Evolutionary conservation across 345 rosid genomes (phyloP).

Genomic region (Salix dunnii): DNA sequence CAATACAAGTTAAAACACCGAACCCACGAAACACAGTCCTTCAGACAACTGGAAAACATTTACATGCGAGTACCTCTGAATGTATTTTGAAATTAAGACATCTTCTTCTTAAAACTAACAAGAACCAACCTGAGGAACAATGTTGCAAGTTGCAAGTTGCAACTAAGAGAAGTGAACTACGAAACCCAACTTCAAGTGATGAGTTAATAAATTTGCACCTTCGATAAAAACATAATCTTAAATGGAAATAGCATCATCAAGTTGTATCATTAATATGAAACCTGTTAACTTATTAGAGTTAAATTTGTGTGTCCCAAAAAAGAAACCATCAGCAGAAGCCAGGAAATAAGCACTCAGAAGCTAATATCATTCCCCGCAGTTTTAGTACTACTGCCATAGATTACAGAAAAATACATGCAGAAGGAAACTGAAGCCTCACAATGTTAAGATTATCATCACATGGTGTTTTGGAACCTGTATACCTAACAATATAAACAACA

Average conservation of each 20-base stretch:
- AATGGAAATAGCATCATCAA: constrained; percentile 66
- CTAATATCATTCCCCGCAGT: constrained; percentile 19
- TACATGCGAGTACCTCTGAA: constrained; percentile 39
- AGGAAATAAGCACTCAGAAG: constrained; percentile 12
- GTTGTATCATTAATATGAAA: constrained; percentile 59
- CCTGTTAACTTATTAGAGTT: constrained; percentile 53
- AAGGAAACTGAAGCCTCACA: not conserved
- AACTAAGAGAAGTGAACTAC: constrained; percentile 11
- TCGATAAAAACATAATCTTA: constrained; percentile 58
- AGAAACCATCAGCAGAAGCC: constrained; percentile 7
- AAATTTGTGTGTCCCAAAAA: constrained; percentile 30
- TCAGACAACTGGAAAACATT: constrained; percentile 73
- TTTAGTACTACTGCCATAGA: not conserved
- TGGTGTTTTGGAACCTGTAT: not conserved
- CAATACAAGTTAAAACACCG: constrained; percentile 50
- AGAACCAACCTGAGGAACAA: constrained; percentile 42
- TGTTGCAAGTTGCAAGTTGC: constrained; percentile 11
- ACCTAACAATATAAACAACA: not conserved
- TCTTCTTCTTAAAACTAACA: constrained; percentile 33
- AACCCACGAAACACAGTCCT: constrained; percentile 60
- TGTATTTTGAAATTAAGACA: constrained; percentile 36
- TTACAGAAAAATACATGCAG: not conserved
- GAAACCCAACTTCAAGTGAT: constrained; percentile 26
- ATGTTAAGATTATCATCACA: not conserved
- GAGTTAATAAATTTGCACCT: constrained; percentile 47